Base-by-base conservation (phyloP, 2,329 filamentous ascomycete species). In the Aspergillus neoniger region DNA sequence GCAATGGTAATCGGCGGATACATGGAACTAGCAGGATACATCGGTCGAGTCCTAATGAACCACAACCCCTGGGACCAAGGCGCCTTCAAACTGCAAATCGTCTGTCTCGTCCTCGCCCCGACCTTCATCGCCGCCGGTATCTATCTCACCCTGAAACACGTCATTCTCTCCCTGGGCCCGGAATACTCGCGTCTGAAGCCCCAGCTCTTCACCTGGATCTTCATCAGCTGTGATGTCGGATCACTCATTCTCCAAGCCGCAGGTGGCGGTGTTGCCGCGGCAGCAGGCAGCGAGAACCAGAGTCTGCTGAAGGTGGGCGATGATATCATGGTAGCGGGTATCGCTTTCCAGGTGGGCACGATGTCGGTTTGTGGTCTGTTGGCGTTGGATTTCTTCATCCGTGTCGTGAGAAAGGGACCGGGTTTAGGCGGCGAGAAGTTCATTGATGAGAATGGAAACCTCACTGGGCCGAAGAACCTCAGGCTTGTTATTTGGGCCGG, bases 191-290 rank as follows among this genome's bases (percentile, higher is more conserved):
- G 77, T 25, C 74, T 84, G 56, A 77, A 76, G 43, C 80, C 82
- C 6, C 72, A 74, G 5, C 75, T 80, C 55, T 87, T 86, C 70
- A 86, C 85, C 10, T 81, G 81, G 71, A 80, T 87, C 61, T 88
- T 88, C 73, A 83, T 88, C 64, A 69, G 76, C n/a, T 85, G 82
- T 67, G 86, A 88, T 64, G 64, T 87, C 44, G 66, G 85, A 56
- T 84, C 82, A n/a, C 79, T 88, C n/a, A 64, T 85, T 12, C 73
- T 87, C 4, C 86, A 88, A 70, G 84, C 83, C 4, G 79, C 78
- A 7, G 85, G 85, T 12, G 85, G 86, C 59, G 85, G 81, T 53
- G 76, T 86, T 49, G 83, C 86, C 1, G 83, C 85, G 0, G 80
- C 81, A 0, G 82, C 82, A 7, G 73, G 74, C 1, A 74, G 79